A percentile compares a stretch with the other conserved stretches of the same genome.
Evolutionary conservation across 176 grass and related monocot species (phyloP).

Genomic region (Luzula sylvatica): DNA sequence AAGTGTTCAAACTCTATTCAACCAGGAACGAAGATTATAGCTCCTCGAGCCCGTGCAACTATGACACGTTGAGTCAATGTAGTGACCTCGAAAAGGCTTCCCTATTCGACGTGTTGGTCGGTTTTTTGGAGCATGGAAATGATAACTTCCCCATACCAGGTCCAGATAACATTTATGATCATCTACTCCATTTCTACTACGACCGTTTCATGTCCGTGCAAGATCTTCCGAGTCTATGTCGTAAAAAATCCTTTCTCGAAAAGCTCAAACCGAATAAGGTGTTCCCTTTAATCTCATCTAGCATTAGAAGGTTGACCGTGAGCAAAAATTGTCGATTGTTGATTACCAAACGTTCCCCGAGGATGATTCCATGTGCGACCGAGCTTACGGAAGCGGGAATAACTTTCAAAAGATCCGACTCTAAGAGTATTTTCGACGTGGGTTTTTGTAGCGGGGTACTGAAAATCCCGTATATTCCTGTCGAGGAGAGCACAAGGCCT

Average conservation of each 20-base stretch:
- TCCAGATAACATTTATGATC: background rate
- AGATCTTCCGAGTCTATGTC: background rate
- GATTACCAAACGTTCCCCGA: background rate
- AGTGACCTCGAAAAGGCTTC: slow-evolving; percentile 1
- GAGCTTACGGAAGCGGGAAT: slow-evolving; percentile 24
- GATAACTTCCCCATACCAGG: background rate
- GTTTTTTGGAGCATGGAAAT: background rate
- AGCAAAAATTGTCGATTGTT: background rate
- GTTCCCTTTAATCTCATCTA: background rate
- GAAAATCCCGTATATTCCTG: background rate
- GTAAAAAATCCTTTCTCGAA: background rate
- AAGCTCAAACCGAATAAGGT: background rate
- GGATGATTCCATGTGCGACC: slow-evolving; percentile 15
- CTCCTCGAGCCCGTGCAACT: background rate
- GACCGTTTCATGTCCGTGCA: slow-evolving; percentile 5
- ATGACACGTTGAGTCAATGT: background rate
- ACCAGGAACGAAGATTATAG: background rate
- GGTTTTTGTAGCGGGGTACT: slow-evolving; percentile 7
- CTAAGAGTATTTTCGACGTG: slow-evolving; percentile 5
- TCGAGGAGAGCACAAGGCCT: slow-evolving; percentile 11
- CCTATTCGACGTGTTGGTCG: background rate
- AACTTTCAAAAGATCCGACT: slow-evolving; percentile 5
- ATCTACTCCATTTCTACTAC: slow-evolving; percentile 26
- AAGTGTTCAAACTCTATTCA: slow-evolving; percentile 1
- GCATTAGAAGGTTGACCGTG: slow-evolving; percentile 1